Evolutionary conservation across 192 early-diverging fungal genomes (phyloP), one percentile per base, ranked within the genome.

Genomic region (Jimgerdemannia lactiflua): DNA sequence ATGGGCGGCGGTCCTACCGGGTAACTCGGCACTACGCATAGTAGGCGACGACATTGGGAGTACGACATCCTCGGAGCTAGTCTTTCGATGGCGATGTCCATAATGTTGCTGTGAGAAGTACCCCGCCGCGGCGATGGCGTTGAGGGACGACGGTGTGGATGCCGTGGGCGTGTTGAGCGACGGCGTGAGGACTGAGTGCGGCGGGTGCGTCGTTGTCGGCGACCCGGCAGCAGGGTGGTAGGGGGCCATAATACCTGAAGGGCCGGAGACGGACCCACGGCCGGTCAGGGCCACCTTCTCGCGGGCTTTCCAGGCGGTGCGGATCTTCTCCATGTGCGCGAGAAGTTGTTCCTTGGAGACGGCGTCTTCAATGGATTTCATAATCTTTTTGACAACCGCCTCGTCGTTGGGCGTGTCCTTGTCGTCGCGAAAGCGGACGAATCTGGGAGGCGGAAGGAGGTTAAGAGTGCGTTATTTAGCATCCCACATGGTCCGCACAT

Each of bases 351-450:
- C 85, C 64, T 80, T 84, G 4, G 85, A 83, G 3, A 92, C 89
- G 19, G 79, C 80, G 42, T 87, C 73, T n/a, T 80, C 74, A 41
- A 90, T 77, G 59, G 73, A 77, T 40, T 82, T 73, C 14, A 88
- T 77, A 10, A 86, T 80, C 29, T 79, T 75, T 42, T 85, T 80
- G 3, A 91, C 71, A 3, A 79, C 79, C 3, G 70, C 67, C 63
- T 88, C 87, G 63, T 92, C 88, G 69, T 91, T 88, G 1, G 87
- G 83, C 39, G 79, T 83, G 17, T 75, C 80, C 70, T 91, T 92
- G 74, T 92, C 91, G 19, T 92, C 89, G 8, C 90, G 83, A 20
- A 85, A 72, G 8, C 83, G 81, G 18, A 84, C 82, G 74, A 84
- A 84, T 77, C 83, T 83, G 67, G n/a, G 2, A n/a, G 65, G 4